A percentile compares a stretch with the other conserved stretches of the same genome.
Evolutionary conservation across 2,329 filamentous ascomycete genomes (phyloP).

Genomic region (Aspergillus neoniger): DNA sequence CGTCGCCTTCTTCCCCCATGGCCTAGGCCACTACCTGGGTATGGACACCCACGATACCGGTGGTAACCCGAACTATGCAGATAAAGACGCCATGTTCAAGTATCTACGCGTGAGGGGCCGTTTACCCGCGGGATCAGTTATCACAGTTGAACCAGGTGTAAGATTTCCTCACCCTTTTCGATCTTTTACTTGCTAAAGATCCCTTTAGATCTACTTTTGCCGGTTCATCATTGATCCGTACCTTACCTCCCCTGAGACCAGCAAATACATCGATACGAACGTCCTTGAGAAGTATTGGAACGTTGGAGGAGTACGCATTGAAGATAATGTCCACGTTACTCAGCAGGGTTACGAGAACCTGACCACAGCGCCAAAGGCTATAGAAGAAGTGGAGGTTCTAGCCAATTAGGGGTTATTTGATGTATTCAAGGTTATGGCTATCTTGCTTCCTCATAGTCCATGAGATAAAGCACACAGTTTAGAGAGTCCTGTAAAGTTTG

Average conservation of each 20-base stretch:
- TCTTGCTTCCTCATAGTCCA: background rate
- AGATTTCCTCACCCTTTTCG: slow-evolving; percentile 34
- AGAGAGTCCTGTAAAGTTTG: too few relatives aligned
- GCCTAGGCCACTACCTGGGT: slow-evolving; percentile 85
- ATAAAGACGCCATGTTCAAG: slow-evolving; percentile 80
- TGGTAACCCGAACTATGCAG: slow-evolving; percentile 74
- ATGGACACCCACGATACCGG: slow-evolving; percentile 91
- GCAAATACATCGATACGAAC: slow-evolving; percentile 72
- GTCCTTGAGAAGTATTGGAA: slow-evolving; percentile 80
- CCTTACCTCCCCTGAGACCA: slow-evolving; percentile 69
- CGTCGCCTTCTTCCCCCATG: slow-evolving; percentile 88
- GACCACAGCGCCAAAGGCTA: slow-evolving; percentile 74
- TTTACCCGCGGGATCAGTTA: slow-evolving; percentile 75
- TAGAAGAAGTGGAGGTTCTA: slow-evolving; percentile 62
- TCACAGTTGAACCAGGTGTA: slow-evolving; percentile 93
- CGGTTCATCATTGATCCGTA: slow-evolving; percentile 83
- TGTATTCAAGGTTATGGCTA: background rate
- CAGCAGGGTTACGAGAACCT: slow-evolving; percentile 78
- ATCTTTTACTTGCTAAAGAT: slow-evolving; percentile 2
- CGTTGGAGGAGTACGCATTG: slow-evolving; percentile 89
- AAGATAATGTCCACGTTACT: slow-evolving; percentile 85
- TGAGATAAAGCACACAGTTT: background rate
- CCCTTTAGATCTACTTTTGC: slow-evolving; percentile 77
- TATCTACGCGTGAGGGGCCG: slow-evolving; percentile 79
- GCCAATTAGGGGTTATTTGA: slow-evolving; percentile 23